Conservation (phyloP, 2,329 filamentous ascomycete species). For the Xylaria sp. region DNA sequence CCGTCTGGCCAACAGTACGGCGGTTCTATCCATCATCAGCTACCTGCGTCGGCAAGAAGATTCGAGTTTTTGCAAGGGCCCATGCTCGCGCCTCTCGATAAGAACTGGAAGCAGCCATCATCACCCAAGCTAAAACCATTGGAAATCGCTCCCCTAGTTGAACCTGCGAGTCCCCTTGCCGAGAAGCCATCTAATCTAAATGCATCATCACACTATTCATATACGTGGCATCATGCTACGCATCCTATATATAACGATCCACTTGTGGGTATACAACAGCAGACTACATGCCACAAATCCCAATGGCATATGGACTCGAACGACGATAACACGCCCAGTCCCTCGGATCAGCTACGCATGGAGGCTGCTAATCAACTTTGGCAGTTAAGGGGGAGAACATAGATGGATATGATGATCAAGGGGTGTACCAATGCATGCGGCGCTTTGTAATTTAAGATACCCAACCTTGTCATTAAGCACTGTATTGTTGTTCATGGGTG, state of each 20-base stretch:
- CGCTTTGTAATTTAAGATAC: conserved; percentile 23
- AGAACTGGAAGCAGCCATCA: conserved; percentile 39
- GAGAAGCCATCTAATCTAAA: conserved; percentile 35
- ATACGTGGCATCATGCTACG: conserved; percentile 40
- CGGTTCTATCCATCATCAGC: conserved; percentile 2
- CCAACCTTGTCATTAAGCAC: conserved; percentile 12
- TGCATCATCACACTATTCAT: conserved; percentile 31
- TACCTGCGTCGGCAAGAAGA: conserved; percentile 14
- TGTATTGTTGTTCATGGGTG: not conserved
- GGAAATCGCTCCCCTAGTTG: conserved; percentile 44
- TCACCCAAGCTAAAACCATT: conserved; percentile 41
- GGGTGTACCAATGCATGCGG: conserved; percentile 14
- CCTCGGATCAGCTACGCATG: conserved; percentile 47
- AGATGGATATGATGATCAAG: not conserved
- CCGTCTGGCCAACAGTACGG: not conserved
- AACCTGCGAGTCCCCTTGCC: conserved; percentile 45
- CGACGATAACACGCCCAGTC: conserved; percentile 46
- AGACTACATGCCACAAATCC: conserved; percentile 31
- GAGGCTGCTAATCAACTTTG: conserved; percentile 44
- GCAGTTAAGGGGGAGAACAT: conserved; percentile 27
- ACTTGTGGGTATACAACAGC: conserved; percentile 42
- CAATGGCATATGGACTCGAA: conserved; percentile 22
- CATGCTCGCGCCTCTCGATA: conserved; percentile 42
- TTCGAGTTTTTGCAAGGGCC: conserved; percentile 26
- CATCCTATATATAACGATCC: conserved; percentile 46